These are phyloP conservation scores for Rosa lucieae DNA, from an alignment of 306 rosid species.

Conservation along the genomic window DNA sequence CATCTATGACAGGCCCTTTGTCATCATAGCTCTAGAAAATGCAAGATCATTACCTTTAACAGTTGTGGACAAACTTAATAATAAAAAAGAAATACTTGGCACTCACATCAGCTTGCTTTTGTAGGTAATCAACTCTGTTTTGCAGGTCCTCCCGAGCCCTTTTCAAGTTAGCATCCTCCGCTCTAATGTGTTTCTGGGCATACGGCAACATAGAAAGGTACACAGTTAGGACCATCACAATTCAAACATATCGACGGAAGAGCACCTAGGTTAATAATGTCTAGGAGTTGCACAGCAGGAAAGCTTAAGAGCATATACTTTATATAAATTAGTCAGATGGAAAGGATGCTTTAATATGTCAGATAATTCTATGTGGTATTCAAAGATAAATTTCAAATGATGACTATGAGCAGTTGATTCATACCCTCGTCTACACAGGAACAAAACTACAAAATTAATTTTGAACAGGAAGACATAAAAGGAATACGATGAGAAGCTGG, in stretches of 20 bases:
- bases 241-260: constrained; percentile 15
- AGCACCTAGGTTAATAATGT: background rate
- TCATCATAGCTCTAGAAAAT: constrained; percentile 75
- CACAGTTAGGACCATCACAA: constrained; percentile 16
- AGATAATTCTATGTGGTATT: background rate
- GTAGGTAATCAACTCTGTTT: constrained; percentile 66
- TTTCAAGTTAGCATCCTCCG: constrained; percentile 62
- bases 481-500: background rate
- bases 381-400: constrained; percentile 6
- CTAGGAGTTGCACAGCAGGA: constrained; percentile 1
- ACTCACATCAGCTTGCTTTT: constrained; percentile 87
- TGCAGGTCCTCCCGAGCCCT: constrained; percentile 81
- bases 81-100: constrained; percentile 15
- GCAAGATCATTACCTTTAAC: constrained; percentile 31
- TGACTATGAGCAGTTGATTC: background rate
- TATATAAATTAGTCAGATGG: constrained; percentile 6
- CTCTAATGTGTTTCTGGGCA: constrained; percentile 62
- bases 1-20: constrained; percentile 86
- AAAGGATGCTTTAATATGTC: constrained; percentile 1
- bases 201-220: constrained; percentile 21
- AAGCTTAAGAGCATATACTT: background rate
- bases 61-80: constrained; percentile 16
- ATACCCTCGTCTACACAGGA: background rate
- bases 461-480: background rate
- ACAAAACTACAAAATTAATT: background rate